Percentiles rank a stretch among this genome's conserved stretches.
phyloP scores from a whole-genome alignment of 2,329 filamentous ascomycete genomes.

The Chaetomiaceae sp. region DNA sequence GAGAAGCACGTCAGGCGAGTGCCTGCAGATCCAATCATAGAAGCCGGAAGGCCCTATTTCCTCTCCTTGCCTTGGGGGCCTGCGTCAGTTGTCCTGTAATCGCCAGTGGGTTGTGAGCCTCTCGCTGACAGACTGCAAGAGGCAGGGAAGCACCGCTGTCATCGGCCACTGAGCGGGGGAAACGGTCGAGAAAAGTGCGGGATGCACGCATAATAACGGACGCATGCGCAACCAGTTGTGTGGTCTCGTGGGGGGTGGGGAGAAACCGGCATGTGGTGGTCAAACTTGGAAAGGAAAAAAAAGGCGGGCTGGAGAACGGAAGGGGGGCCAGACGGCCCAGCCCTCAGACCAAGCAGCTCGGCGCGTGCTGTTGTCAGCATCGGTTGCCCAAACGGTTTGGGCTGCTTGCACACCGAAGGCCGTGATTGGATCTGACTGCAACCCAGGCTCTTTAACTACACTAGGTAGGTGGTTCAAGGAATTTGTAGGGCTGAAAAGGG shows the following conservation, averaged over 20 bases:
- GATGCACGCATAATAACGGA: neutral
- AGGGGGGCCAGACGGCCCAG: neutral
- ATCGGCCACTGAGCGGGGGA: neutral
- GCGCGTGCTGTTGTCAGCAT: neutral
- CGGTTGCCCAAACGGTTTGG: conserved; percentile 18
- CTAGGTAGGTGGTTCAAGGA: neutral
- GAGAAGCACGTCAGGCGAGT: conserved; percentile 10
- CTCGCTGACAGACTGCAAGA: neutral
- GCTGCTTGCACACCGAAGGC: neutral
- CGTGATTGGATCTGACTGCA: neutral
- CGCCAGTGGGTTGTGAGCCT: neutral
- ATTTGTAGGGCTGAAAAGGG: conserved; percentile 2
- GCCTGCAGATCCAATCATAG: conserved; percentile 6
- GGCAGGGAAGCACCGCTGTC: neutral
- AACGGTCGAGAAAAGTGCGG: neutral
- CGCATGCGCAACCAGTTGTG: neutral
- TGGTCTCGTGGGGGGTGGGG: neutral
- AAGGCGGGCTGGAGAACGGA: neutral
- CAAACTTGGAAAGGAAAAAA: no score
- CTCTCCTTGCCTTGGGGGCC: neutral
- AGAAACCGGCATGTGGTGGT: no score
- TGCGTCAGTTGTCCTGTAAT: neutral
- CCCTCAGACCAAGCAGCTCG: neutral
- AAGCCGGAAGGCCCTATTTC: neutral
- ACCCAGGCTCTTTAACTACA: no score